Evolutionary conservation across 192 early-diverging fungal genomes (phyloP).

Genomic region (Coemansia sp.): DNA sequence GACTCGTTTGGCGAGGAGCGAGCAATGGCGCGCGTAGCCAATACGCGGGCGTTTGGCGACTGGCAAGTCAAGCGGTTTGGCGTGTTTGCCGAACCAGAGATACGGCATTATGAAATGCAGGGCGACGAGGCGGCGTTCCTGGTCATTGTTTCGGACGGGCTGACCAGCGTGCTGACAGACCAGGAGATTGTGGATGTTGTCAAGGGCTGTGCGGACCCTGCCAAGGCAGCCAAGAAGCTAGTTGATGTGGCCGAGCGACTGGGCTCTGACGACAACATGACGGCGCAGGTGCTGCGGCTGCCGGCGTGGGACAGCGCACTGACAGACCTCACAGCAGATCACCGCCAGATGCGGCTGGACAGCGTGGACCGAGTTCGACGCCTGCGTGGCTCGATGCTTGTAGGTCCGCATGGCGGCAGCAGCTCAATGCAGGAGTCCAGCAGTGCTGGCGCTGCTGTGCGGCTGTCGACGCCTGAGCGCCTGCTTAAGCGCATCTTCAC

Average conservation of each 20-base stretch:
- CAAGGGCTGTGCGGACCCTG: conserved; percentile 63
- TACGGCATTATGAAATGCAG: conserved; percentile 56
- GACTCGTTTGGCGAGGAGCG: conserved; percentile 77
- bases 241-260: conserved; percentile 65
- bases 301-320: conserved; percentile 69
- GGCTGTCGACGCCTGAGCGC: conserved; percentile 39
- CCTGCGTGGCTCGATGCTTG: conserved; percentile 52
- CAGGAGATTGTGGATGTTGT: conserved; percentile 73
- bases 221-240: conserved; percentile 57
- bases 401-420: conserved; percentile 35
- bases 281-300: conserved; percentile 66
- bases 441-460: conserved; percentile 7
- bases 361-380: conserved; percentile 54
- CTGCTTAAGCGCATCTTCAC: conserved; percentile 49
- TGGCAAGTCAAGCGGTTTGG: conserved; percentile 69
- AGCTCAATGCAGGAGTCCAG: conserved; percentile 22
- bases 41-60: conserved; percentile 71
- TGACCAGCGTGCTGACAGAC: conserved; percentile 69
- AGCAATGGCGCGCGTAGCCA: conserved; percentile 65
- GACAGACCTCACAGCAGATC: conserved; percentile 65
- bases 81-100: conserved; percentile 70
- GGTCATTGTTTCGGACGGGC: conserved; percentile 69
- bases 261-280: conserved; percentile 72
- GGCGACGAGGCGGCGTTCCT: conserved; percentile 67
- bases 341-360: conserved; percentile 61